phyloP scores from a whole-genome alignment of 1,284 basidiomycete genomes.

The Malassezia nana region DNA sequence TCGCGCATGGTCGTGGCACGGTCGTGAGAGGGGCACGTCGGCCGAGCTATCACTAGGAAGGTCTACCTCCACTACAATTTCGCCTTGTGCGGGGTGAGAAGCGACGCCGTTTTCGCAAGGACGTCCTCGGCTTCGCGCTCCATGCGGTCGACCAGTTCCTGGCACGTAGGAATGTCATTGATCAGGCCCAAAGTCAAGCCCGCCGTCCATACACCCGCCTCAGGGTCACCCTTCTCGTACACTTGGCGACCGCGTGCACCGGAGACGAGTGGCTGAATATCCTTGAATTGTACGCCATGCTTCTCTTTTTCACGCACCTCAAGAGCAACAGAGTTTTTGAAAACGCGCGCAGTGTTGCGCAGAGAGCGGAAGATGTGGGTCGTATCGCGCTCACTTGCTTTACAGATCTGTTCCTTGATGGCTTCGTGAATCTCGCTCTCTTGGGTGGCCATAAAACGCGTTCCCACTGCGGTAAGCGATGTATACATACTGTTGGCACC shows the following conservation, averaged over 20 bases:
- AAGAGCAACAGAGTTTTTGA: conserved; percentile 67
- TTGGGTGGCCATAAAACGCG: conserved; percentile 67
- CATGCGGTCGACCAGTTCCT: conserved; percentile 62
- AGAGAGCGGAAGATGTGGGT: conserved; percentile 75
- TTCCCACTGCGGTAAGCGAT: conserved; percentile 52
- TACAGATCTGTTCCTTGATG: conserved; percentile 81
- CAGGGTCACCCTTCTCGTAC: conserved; percentile 73
- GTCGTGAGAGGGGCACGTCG: not conserved
- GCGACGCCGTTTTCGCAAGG: conserved; percentile 28
- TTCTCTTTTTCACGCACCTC: conserved; percentile 74
- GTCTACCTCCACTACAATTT: not conserved
- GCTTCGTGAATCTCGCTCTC: conserved; percentile 72
- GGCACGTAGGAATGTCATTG: conserved; percentile 73
- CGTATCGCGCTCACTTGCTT: conserved; percentile 66
- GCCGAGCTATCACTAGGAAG: not conserved
- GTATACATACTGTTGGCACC: conserved; percentile 68
- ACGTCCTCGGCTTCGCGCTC: conserved; percentile 68
- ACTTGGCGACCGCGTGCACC: conserved; percentile 67
- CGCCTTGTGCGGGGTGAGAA: not conserved
- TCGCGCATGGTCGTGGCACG: conserved; percentile 5
- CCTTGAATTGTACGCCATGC: conserved; percentile 77
- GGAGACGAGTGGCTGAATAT: conserved; percentile 65
- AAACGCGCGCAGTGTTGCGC: conserved; percentile 77
- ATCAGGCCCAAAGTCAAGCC: conserved; percentile 73
- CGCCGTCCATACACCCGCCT: conserved; percentile 77